Evolutionary conservation across 1,139 yeast species (phyloP), one percentile per base, ranked within the genome.

Genomic region (Taiozyma sp.): DNA sequence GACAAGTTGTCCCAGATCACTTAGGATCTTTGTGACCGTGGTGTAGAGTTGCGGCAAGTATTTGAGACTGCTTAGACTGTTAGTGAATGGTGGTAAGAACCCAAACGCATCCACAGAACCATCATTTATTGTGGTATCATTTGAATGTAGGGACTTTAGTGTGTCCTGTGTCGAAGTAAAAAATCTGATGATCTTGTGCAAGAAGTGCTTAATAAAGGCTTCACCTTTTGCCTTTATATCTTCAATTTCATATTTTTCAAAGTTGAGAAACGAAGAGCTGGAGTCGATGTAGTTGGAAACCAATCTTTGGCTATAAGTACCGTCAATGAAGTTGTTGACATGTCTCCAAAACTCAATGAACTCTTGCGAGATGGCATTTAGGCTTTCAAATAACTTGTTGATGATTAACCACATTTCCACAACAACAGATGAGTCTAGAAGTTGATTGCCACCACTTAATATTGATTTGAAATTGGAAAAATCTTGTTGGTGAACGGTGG

Each of bases 21-120:
- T 71, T 43, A 79, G 70, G 42, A 72, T 63, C 44, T 68, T 63
- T 45, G 76, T 60, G 47, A 75, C 59, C 13, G 69, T 61, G 47
- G 69, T 68, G 45, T 73, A 63, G 45, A 80, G 66, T 52, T 69
- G 63, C 45, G 77, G 72, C 37, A 80, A 61, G 56, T 77, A 79
- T 53, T 76, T 70, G 21, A 77, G 66, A 2, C 85, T 73, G 47
- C 86, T 74, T 32, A 85, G 66, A 9, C 85, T 77, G 57, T 83
- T 85, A 1, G 88, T 73, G 51, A 71, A 69, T 1, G 83, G 83
- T 2, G 90, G 89, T 29, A 82, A 62, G 57, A 81, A 83, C 3
- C 83, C 81, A 64, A 72, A 75, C 42, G 76, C 64, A 10, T 67
- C 56, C 4, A 70, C 63, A 1, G 61, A 34, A 30, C 68, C 65